These are phyloP conservation scores for Phytophthora pinifolia DNA, from an alignment of 352 stramenopile species.

Conservation along the genomic window DNA sequence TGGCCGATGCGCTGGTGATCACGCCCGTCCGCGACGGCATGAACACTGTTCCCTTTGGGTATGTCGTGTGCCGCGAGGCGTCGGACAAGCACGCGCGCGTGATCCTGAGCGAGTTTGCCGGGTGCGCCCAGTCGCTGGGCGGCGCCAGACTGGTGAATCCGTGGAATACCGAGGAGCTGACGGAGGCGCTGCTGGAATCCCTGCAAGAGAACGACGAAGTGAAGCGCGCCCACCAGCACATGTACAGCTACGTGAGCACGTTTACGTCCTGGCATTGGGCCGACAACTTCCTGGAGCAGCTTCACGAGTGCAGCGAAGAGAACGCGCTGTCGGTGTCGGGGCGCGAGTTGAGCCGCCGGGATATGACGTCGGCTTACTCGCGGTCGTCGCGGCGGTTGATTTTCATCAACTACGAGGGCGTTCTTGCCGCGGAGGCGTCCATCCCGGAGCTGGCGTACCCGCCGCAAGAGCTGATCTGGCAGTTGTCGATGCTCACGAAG, in stretches of 20 bases:
- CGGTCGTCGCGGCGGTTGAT: constrained; percentile 67
- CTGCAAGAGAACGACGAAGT: constrained; percentile 68
- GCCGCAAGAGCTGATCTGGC: constrained; percentile 80
- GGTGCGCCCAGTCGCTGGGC: constrained; percentile 84
- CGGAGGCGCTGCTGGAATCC: constrained; percentile 49
- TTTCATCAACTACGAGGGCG: constrained; percentile 92
- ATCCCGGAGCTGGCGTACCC: constrained; percentile 88
- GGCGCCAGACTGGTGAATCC: constrained; percentile 87
- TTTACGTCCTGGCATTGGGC: constrained; percentile 78
- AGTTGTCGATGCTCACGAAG: constrained; percentile 81
- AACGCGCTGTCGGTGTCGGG: constrained; percentile 66
- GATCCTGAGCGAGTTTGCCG: constrained; percentile 91
- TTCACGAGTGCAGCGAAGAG: constrained; percentile 78
- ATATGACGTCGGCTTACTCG: constrained; percentile 86
- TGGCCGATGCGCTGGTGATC: constrained; percentile 82
- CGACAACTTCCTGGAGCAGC: constrained; percentile 79
- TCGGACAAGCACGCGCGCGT: constrained; percentile 70
- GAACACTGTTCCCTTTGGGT: constrained; percentile 92
- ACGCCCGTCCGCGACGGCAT: constrained; percentile 90
- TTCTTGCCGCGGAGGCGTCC: constrained; percentile 76
- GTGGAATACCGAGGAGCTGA: constrained; percentile 82
- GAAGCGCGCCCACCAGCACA: constrained; percentile 72
- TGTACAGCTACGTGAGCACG: constrained; percentile 83
- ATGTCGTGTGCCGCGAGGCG: constrained; percentile 85
- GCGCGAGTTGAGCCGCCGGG: constrained; percentile 74